Conservation (phyloP, 164 flowering plant genomes). For the Magnolia sinica region DNA sequence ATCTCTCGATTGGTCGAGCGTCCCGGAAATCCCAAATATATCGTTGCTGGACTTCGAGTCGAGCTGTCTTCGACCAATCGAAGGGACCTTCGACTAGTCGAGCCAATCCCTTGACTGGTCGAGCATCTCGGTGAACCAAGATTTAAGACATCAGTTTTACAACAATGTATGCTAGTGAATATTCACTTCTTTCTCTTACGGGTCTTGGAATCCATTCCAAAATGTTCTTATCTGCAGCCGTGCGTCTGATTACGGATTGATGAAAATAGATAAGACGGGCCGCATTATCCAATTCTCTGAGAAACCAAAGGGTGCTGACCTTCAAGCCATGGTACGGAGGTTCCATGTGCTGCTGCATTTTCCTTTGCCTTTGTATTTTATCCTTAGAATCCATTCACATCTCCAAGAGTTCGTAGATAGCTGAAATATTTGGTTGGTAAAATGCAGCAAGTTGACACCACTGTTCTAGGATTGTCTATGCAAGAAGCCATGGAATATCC, state of each 20-base stretch:
- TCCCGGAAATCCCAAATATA: no score
- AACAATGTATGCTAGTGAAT: neutral
- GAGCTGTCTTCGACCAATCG: no score
- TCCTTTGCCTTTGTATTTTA: neutral
- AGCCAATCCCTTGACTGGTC: no score
- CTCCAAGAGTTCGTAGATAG: neutral
- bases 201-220: conserved; percentile 6
- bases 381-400: neutral
- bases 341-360: neutral
- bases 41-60: no score
- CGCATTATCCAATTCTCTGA: conserved; percentile 80
- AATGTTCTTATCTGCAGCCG: conserved; percentile 50
- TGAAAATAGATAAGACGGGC: conserved; percentile 74
- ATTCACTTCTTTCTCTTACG: neutral
- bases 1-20: no score
- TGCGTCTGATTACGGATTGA: conserved; percentile 90
- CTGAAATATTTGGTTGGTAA: neutral
- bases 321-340: conserved; percentile 68
- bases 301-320: conserved; percentile 80
- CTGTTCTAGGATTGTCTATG: conserved; percentile 61
- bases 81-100: no score
- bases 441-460: conserved; percentile 78
- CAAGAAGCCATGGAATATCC: conserved; percentile 62
- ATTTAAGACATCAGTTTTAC: no score
- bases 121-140: no score